Evolutionary conservation across 2,329 filamentous ascomycete species (phyloP), one percentile per base, ranked within the genome.

Genomic region (Colletotrichum tropicicola): DNA sequence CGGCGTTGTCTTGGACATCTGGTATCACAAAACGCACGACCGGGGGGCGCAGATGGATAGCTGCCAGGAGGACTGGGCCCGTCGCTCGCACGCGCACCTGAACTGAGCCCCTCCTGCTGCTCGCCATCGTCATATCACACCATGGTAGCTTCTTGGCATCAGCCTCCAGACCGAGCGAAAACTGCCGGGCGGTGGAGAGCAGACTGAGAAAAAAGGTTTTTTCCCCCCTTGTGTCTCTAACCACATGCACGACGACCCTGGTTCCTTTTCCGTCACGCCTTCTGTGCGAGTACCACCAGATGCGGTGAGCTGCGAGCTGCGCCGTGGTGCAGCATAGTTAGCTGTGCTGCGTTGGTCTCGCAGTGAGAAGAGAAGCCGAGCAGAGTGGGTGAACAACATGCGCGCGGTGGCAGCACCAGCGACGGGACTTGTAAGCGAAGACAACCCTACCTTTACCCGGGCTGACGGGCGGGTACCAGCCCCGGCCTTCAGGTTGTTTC

Each of bases 61-160:
- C n/a, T n/a, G n/a, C n/a, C n/a, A n/a, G n/a, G n/a, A n/a, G n/a
- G n/a, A n/a, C n/a, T n/a, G n/a, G n/a, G n/a, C n/a, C n/a, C n/a
- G n/a, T n/a, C n/a, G n/a, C n/a, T n/a, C n/a, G n/a, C n/a, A n/a
- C n/a, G n/a, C n/a, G n/a, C n/a, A n/a, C n/a, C n/a, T n/a, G n/a
- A n/a, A n/a, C n/a, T n/a, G n/a, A 23, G 27, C 41, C 13, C 47
- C 35, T 49, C 48, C 7, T 59, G n/a, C n/a, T 27, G 27, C 54
- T 23, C 21, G 39, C 30, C 48, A 35, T 49, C 13, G 43, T 60
- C 43, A 60, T 35, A 45, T 45, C 35, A 60, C 25, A 13, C 8
- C 61, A 37, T 25, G 23, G 41, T 35, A 51, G 23, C 10, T 35
- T 44, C 62, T 65, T 52, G 43, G 62, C 57, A 65, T 41, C 49